A percentile compares a stretch with the other conserved stretches of the same genome.
Evolutionary conservation across 2,329 filamentous ascomycete species (phyloP).

Genomic region (Calonectria pauciramosa): DNA sequence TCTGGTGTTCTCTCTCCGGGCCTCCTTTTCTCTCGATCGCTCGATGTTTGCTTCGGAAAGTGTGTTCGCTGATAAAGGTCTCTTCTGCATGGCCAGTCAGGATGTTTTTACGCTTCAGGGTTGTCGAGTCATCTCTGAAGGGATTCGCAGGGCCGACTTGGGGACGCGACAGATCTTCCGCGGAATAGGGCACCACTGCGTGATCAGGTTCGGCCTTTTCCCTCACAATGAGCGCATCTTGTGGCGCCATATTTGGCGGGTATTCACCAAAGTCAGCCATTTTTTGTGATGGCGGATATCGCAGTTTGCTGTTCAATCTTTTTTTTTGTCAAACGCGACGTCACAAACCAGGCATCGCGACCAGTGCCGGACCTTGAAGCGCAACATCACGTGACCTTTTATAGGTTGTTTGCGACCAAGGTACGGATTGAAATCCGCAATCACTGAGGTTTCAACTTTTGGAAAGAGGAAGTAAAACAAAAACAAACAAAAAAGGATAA

Average conservation of each 20-base stretch:
- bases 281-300: slow-evolving; percentile 31
- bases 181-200: slow-evolving; percentile 75
- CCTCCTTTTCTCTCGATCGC: slow-evolving; percentile 80
- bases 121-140: slow-evolving; percentile 74
- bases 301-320: background rate
- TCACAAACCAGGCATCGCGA: slow-evolving; percentile 23
- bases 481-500: background rate
- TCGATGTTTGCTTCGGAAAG: slow-evolving; percentile 89
- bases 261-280: slow-evolving; percentile 76
- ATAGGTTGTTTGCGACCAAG: background rate
- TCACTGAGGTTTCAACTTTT: background rate
- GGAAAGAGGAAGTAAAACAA: too few relatives aligned
- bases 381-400: background rate
- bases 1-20: slow-evolving; percentile 68
- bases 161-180: slow-evolving; percentile 77
- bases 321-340: slow-evolving; percentile 19
- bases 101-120: slow-evolving; percentile 82
- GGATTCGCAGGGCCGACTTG: slow-evolving; percentile 80
- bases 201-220: slow-evolving; percentile 69
- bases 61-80: slow-evolving; percentile 89
- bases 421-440: too few relatives aligned
- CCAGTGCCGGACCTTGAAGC: background rate
- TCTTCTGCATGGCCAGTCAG: slow-evolving; percentile 91
- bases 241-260: slow-evolving; percentile 75
- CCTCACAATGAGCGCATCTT: slow-evolving; percentile 73